Conservation (phyloP, 2,329 filamentous ascomycete genomes). For the Trichoderma oligosporum region DNA sequence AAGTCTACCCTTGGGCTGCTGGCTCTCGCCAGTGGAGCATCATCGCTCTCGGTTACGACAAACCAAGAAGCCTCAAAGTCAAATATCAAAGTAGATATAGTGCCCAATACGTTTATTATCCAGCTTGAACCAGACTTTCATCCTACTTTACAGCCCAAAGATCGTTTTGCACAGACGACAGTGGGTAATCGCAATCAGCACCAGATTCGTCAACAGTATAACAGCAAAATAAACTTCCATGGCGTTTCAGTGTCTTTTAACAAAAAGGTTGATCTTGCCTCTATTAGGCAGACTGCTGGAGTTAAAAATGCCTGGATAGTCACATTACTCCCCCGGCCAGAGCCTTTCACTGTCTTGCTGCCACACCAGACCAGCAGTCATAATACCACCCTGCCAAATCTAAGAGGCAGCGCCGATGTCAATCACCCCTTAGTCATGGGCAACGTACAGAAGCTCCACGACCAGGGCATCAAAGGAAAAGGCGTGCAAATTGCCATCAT, state of each 20-base stretch:
- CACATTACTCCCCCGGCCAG: background rate
- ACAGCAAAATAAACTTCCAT: background rate
- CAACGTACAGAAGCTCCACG: constrained; percentile 21
- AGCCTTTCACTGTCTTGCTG: no score
- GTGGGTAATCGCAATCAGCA: background rate
- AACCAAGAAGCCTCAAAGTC: background rate
- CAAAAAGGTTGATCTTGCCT: background rate
- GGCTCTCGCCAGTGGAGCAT: background rate
- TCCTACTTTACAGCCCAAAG: background rate
- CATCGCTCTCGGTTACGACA: background rate
- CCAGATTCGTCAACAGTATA: constrained; percentile 4
- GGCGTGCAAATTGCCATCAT: constrained; percentile 21
- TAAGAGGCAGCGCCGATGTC: background rate
- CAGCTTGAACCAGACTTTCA: constrained; percentile 18
- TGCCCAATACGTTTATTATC: constrained; percentile 5
- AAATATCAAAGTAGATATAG: background rate
- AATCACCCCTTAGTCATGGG: constrained; percentile 15
- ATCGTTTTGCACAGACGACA: constrained; percentile 2
- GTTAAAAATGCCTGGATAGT: constrained; percentile 13
- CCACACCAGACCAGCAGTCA: no score
- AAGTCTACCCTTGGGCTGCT: background rate
- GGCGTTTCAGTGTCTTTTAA: constrained; percentile 5
- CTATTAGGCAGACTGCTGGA: background rate
- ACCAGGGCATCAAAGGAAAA: constrained; percentile 20
- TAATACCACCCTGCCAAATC: background rate